These are phyloP conservation scores for Coriaria nepalensis DNA, from an alignment of 306 rosid species.

Conservation along the genomic window DNA sequence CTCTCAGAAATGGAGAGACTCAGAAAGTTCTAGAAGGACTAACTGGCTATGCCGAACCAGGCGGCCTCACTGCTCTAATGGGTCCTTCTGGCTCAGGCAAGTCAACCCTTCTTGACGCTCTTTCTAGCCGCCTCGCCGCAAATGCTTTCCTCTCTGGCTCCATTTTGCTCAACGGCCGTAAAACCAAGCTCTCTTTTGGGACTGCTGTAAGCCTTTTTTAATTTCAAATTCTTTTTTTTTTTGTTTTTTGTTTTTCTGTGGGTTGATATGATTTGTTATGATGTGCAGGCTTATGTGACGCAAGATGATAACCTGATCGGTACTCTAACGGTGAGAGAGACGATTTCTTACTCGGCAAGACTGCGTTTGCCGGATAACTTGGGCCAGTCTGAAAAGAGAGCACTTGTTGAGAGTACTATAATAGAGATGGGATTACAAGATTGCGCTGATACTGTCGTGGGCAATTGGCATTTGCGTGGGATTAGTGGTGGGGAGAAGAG, in stretches of 20 bases:
- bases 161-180: slow-evolving; percentile 81
- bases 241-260: neutral
- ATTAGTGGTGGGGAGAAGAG: slow-evolving; percentile 96
- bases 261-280: neutral
- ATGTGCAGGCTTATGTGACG: slow-evolving; percentile 80
- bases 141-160: slow-evolving; percentile 83
- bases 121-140: slow-evolving; percentile 87
- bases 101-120: slow-evolving; percentile 87
- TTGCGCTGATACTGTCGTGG: slow-evolving; percentile 87
- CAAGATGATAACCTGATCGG: slow-evolving; percentile 97
- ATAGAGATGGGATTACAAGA: slow-evolving; percentile 92
- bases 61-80: slow-evolving; percentile 82
- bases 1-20: slow-evolving; percentile 59
- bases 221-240: neutral
- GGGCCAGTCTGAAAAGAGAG: slow-evolving; percentile 58
- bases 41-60: slow-evolving; percentile 93
- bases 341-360: slow-evolving; percentile 72
- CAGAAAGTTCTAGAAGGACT: slow-evolving; percentile 79
- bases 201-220: slow-evolving; percentile 52
- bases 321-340: slow-evolving; percentile 75
- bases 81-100: slow-evolving; percentile 98
- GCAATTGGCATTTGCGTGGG: slow-evolving; percentile 95
- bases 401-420: slow-evolving; percentile 75
- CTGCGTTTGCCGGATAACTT: slow-evolving; percentile 69
- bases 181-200: slow-evolving; percentile 85